Percentiles rank a stretch among this genome's conserved stretches.
Conservation (phyloP, 306 rosid genomes). For the Malus orientalis region DNA sequence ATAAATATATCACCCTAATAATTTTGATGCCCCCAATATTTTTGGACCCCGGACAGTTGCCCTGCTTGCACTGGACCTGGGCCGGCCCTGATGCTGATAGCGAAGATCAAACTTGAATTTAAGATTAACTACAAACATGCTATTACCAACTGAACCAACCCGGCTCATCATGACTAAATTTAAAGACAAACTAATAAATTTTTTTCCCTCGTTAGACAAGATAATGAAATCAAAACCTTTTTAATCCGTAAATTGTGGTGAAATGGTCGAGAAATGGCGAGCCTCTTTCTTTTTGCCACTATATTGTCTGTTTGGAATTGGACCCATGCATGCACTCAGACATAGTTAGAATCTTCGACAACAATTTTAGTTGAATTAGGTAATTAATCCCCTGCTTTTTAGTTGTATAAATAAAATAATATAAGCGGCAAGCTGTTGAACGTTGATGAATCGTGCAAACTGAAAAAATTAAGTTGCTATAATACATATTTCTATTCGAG, state of each 20-base stretch:
- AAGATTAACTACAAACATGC: too few relatives aligned
- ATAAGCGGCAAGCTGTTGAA: neutral
- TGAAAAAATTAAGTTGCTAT: too few relatives aligned
- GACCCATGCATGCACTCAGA: neutral
- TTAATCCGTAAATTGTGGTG: constrained; percentile 15
- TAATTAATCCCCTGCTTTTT: neutral
- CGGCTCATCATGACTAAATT: neutral
- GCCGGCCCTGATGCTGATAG: too few relatives aligned
- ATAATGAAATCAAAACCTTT: constrained; percentile 4
- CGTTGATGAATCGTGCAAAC: too few relatives aligned
- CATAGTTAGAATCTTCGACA: neutral
- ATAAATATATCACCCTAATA: too few relatives aligned
- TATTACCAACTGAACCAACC: too few relatives aligned
- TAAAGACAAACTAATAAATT: neutral
- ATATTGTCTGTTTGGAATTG: neutral
- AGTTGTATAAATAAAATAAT: too few relatives aligned
- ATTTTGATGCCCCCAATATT: too few relatives aligned
- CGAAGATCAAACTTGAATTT: too few relatives aligned
- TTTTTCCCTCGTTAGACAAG: neutral
- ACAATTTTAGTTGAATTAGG: neutral
- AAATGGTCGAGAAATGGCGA: neutral
- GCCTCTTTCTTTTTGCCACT: neutral
- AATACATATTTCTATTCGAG: too few relatives aligned
- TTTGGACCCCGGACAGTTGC: too few relatives aligned
- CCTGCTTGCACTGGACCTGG: too few relatives aligned